These are phyloP conservation scores for Epichloe amarillans DNA, from an alignment of 2,329 filamentous ascomycete genomes.

Conservation along the genomic window DNA sequence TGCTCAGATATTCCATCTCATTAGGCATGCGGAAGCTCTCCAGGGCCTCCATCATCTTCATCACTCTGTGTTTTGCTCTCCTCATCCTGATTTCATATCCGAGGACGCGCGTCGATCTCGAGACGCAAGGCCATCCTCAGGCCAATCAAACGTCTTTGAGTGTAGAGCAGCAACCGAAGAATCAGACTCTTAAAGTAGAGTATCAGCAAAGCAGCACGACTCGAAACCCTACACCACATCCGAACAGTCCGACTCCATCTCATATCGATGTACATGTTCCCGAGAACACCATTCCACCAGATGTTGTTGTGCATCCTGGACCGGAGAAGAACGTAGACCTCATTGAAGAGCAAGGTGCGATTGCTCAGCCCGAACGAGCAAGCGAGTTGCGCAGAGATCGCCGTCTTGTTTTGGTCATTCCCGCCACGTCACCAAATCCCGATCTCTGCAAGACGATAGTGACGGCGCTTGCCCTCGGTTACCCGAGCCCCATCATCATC, in stretches of 20 bases:
- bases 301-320: not conserved
- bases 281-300: not conserved
- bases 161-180: not conserved
- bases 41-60: not conserved
- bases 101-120: not conserved
- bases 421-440: conserved; percentile 8
- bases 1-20: not conserved
- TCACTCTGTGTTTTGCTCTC: not conserved
- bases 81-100: not conserved
- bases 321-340: not conserved
- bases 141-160: not conserved
- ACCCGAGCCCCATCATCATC: conserved; percentile 12
- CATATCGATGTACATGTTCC: not conserved
- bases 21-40: not conserved
- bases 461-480: conserved; percentile 10
- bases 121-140: not conserved
- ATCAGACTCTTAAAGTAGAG: not conserved
- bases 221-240: not conserved
- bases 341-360: not conserved
- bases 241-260: not conserved
- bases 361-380: not conserved
- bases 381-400: conserved; percentile 1
- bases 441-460: conserved; percentile 13
- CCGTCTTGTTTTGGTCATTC: conserved; percentile 10
- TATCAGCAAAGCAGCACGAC: not conserved